phyloP scores from a whole-genome alignment of 2,329 filamentous ascomycete genomes.

The Paecilomyces sp. region DNA sequence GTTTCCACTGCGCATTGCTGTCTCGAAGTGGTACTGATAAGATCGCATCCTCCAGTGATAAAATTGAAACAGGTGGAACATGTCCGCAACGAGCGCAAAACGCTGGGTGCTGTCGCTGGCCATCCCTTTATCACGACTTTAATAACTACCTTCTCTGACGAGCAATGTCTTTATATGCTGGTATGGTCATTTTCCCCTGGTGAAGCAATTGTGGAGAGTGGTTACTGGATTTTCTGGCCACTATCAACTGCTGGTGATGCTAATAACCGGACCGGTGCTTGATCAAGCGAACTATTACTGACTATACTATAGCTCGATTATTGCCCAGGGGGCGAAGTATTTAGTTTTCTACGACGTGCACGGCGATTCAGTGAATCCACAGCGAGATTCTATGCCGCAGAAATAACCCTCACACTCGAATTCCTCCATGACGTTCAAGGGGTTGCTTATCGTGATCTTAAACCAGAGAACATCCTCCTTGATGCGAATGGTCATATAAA shows the following conservation, averaged over 20 bases:
- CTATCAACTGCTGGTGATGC: neutral
- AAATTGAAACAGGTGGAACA: slow-evolving; percentile 63
- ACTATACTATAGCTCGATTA: slow-evolving; percentile 49
- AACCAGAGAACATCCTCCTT: slow-evolving; percentile 61
- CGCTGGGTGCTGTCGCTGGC: slow-evolving; percentile 54
- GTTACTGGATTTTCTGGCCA: neutral
- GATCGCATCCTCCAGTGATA: slow-evolving; percentile 32
- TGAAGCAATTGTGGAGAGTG: neutral
- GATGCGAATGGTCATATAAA: slow-evolving; percentile 60
- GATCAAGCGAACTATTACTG: slow-evolving; percentile 7
- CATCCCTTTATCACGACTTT: slow-evolving; percentile 62
- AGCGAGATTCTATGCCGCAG: slow-evolving; percentile 59
- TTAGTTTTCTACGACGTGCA: slow-evolving; percentile 56
- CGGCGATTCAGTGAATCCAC: slow-evolving; percentile 57
- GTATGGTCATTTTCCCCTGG: slow-evolving; percentile 21
- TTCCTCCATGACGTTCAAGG: slow-evolving; percentile 58
- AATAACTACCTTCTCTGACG: slow-evolving; percentile 58
- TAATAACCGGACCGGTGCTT: neutral
- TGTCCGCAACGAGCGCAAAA: slow-evolving; percentile 59
- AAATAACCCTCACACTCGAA: slow-evolving; percentile 59
- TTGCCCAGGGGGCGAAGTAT: slow-evolving; percentile 61
- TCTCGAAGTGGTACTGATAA: neutral
- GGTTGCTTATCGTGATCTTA: slow-evolving; percentile 60
- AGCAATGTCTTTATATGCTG: slow-evolving; percentile 51
- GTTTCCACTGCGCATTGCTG: neutral